Conservation (phyloP, 768 basidiomycete species). For the Mycena belliarum region DNA sequence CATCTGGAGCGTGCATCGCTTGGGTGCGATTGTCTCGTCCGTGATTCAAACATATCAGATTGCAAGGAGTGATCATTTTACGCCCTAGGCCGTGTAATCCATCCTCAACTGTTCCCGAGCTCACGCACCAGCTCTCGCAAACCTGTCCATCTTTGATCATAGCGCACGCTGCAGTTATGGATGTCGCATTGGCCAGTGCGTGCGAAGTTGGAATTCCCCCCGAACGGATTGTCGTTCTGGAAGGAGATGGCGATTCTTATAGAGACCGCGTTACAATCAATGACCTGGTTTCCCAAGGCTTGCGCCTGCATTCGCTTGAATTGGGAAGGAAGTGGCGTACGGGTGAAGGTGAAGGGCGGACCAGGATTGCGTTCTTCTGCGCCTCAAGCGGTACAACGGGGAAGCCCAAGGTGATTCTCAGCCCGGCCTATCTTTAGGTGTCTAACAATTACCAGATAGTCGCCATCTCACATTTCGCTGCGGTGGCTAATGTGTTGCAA, state of each 20-base stretch:
- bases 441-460: constrained; percentile 26
- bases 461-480: constrained; percentile 39
- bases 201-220: background rate
- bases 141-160: background rate
- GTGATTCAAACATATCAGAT: background rate
- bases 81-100: background rate
- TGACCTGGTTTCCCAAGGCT: background rate
- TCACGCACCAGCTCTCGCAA: background rate
- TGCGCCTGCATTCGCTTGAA: constrained; percentile 16
- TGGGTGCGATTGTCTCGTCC: background rate
- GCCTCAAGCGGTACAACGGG: constrained; percentile 57
- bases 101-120: background rate
- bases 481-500: constrained; percentile 41
- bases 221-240: constrained; percentile 11
- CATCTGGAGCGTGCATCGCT: background rate
- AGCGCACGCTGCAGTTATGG: background rate
- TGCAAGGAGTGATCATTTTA: background rate
- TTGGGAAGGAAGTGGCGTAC: constrained; percentile 38
- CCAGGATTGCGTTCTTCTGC: constrained; percentile 50
- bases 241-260: background rate
- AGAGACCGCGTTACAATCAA: background rate
- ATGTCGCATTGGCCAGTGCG: constrained; percentile 1
- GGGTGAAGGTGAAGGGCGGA: constrained; percentile 49
- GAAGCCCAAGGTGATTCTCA: constrained; percentile 40
- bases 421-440: background rate